phyloP scores from a whole-genome alignment of 148 eudicot species.

The Nyssa sinensis region DNA sequence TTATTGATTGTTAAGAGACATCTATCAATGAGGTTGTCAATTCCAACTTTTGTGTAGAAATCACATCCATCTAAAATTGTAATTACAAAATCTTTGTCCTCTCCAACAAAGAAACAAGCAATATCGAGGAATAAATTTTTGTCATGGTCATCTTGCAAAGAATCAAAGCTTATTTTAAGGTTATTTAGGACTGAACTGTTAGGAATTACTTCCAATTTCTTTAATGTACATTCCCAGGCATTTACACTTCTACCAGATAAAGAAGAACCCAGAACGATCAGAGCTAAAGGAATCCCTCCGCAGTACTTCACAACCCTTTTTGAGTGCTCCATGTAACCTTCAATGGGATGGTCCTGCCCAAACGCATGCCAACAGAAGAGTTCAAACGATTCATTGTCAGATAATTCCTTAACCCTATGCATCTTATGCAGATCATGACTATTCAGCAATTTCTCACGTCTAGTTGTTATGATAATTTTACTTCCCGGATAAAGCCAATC shows the following conservation, averaged over 20 bases:
- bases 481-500: not conserved
- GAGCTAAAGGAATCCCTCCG: not conserved
- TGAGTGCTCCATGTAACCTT: not conserved
- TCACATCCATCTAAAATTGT: not conserved
- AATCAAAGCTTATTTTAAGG: not conserved
- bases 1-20: not conserved
- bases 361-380: constrained; percentile 6
- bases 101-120: not conserved
- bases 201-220: constrained; percentile 1
- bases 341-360: not conserved
- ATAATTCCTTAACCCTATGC: not conserved
- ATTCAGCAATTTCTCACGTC: not conserved
- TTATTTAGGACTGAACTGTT: not conserved
- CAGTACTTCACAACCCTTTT: not conserved
- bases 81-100: not conserved
- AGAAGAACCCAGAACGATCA: not conserved
- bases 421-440: not conserved
- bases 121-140: not conserved
- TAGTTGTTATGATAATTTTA: constrained; percentile 2
- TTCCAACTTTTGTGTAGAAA: not conserved
- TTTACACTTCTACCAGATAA: not conserved
- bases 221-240: not conserved
- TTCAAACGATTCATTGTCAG: not conserved
- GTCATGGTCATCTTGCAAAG: constrained; percentile 1
- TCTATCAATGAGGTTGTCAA: not conserved